Conservation (phyloP, 768 basidiomycete genomes). For the Porphyrellus cyaneotinctus region DNA sequence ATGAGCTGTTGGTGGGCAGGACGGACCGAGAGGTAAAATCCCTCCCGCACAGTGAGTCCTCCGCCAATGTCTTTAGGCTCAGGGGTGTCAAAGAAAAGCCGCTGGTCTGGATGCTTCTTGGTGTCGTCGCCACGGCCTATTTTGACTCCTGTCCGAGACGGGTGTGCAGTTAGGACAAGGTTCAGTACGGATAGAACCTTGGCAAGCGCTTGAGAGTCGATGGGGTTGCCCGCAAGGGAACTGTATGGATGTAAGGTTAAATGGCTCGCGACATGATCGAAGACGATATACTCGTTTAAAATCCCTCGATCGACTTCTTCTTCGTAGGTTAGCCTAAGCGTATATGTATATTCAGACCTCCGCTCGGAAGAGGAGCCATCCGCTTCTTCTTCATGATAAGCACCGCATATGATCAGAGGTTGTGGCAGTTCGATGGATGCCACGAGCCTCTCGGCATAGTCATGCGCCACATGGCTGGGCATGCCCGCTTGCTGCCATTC, state of each 20-base stretch:
- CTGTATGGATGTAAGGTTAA: slow-evolving; percentile 32
- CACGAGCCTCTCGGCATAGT: slow-evolving; percentile 40
- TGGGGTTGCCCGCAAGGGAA: slow-evolving; percentile 51
- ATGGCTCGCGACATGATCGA: slow-evolving; percentile 25
- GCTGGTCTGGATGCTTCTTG: slow-evolving; percentile 29
- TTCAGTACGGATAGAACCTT: slow-evolving; percentile 48
- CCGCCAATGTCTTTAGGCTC: slow-evolving; percentile 38
- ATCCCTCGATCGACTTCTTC: slow-evolving; percentile 33
- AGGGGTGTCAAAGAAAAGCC: slow-evolving; percentile 39
- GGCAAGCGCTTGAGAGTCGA: slow-evolving; percentile 52
- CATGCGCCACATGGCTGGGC: slow-evolving; percentile 41
- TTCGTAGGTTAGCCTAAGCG: slow-evolving; percentile 37
- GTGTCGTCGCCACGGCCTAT: slow-evolving; percentile 43
- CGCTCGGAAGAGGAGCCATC: slow-evolving; percentile 20
- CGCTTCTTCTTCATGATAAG: slow-evolving; percentile 38
- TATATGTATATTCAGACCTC: slow-evolving; percentile 37
- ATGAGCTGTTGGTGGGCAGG: slow-evolving; percentile 43
- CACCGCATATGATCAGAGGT: slow-evolving; percentile 37
- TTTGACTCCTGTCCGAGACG: slow-evolving; percentile 39
- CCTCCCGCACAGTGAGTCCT: slow-evolving; percentile 56
- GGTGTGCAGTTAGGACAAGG: slow-evolving; percentile 40
- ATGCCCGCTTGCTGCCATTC: slow-evolving; percentile 38
- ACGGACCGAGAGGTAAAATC: slow-evolving; percentile 39
- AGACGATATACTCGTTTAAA: slow-evolving; percentile 1
- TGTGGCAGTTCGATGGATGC: slow-evolving; percentile 37